Percentiles rank a stretch among this genome's conserved stretches.
Conservation (phyloP, 495 filamentous ascomycete species). For the Penicillium chermesinum region DNA sequence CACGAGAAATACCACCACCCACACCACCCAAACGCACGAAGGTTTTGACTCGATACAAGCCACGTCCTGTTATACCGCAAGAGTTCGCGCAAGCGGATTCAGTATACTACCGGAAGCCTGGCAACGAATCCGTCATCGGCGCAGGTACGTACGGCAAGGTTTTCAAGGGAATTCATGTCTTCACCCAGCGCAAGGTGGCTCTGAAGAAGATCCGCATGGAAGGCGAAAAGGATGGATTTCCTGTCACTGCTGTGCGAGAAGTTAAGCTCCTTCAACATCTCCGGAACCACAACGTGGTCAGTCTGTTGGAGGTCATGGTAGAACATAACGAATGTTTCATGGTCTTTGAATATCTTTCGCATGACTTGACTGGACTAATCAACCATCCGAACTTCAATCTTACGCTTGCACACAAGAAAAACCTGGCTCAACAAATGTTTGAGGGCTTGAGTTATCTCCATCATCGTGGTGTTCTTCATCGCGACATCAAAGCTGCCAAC, state of each 20-base stretch:
- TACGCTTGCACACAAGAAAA: conserved; percentile 82
- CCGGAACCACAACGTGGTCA: conserved; percentile 86
- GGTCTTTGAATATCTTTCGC: conserved; percentile 98
- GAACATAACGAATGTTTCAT: conserved; percentile 98
- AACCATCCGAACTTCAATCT: conserved; percentile 93
- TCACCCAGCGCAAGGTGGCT: conserved; percentile 84
- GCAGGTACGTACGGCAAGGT: conserved; percentile 96
- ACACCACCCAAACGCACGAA: conserved; percentile 61
- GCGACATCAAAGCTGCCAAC: conserved; percentile 93
- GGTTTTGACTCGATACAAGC: conserved; percentile 64
- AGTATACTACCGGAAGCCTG: conserved; percentile 86
- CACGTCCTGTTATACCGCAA: conserved; percentile 60
- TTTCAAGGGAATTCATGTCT: conserved; percentile 95
- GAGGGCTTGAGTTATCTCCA: conserved; percentile 93
- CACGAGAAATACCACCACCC: conserved; percentile 12
- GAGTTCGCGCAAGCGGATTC: conserved; percentile 76
- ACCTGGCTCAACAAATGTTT: conserved; percentile 90
- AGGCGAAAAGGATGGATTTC: conserved; percentile 94
- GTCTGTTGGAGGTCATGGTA: conserved; percentile 85
- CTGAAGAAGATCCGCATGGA: conserved; percentile 95
- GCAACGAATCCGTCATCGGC: conserved; percentile 90
- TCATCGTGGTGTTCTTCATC: conserved; percentile 85
- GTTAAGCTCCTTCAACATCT: conserved; percentile 94
- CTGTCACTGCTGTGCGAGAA: conserved; percentile 92
- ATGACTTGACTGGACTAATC: conserved; percentile 81